A percentile compares a stretch with the other conserved stretches of the same genome.
Conservation (phyloP, 2,329 filamentous ascomycete species). For the Uncinocarpus reesii region DNA sequence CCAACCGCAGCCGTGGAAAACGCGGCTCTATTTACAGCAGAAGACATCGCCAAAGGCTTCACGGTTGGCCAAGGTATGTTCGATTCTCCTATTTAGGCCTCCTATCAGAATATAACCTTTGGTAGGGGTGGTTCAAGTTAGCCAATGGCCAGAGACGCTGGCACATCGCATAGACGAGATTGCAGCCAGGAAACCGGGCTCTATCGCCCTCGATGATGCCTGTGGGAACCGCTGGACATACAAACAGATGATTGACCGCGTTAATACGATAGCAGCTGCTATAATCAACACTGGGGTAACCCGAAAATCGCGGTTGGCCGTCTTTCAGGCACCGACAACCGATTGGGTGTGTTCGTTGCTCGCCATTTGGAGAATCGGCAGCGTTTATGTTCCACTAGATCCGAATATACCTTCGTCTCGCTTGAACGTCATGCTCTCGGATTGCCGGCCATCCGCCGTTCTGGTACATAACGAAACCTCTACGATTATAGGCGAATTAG, state of each 20-base stretch:
- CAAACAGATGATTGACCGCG: slow-evolving; percentile 25
- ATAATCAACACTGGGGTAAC: slow-evolving; percentile 19
- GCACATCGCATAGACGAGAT: slow-evolving; percentile 32
- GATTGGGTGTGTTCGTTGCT: slow-evolving; percentile 26
- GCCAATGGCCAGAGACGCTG: slow-evolving; percentile 22
- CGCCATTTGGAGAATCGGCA: slow-evolving; percentile 26
- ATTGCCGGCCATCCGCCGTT: slow-evolving; percentile 24
- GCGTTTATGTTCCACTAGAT: slow-evolving; percentile 29
- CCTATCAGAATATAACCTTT: not conserved
- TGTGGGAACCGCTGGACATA: slow-evolving; percentile 29
- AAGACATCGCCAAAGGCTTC: not conserved
- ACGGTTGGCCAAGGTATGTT: slow-evolving; percentile 1
- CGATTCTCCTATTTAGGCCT: not conserved
- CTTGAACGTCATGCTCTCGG: slow-evolving; percentile 24
- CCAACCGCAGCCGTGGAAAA: not conserved
- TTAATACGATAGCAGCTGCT: slow-evolving; percentile 28
- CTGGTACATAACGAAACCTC: slow-evolving; percentile 23
- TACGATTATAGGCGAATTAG: slow-evolving; percentile 10
- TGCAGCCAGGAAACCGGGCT: slow-evolving; percentile 14
- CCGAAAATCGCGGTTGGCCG: slow-evolving; percentile 26
- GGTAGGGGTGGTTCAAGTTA: not conserved
- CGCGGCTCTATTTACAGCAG: not conserved
- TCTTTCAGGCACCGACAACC: slow-evolving; percentile 32
- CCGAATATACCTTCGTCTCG: slow-evolving; percentile 23
- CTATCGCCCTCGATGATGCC: slow-evolving; percentile 25